phyloP scores from a whole-genome alignment of 129 eudicot genomes.

The Sambucus nigra region DNA sequence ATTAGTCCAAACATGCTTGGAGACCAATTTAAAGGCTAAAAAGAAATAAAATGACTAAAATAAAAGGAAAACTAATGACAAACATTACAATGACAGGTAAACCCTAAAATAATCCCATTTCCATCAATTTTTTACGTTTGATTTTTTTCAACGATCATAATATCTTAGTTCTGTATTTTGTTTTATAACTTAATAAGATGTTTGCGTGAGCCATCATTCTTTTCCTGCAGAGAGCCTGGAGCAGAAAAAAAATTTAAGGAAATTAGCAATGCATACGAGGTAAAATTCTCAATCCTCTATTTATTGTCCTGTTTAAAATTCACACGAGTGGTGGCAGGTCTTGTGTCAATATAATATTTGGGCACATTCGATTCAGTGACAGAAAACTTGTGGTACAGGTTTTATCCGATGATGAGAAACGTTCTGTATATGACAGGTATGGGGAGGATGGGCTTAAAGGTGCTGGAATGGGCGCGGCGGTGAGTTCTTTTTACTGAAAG shows the following conservation, averaged over 20 bases:
- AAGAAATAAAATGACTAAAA: no score
- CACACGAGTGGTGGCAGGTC: background rate
- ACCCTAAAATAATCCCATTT: no score
- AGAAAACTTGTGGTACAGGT: constrained; percentile 38
- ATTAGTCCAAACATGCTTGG: no score
- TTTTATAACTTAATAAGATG: no score
- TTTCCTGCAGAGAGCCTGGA: constrained; percentile 65
- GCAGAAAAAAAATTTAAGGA: constrained; percentile 95
- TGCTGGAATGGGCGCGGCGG: constrained; percentile 76
- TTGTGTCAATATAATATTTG: background rate
- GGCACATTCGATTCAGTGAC: background rate
- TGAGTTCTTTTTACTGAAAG: constrained; percentile 27
- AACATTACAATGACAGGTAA: no score
- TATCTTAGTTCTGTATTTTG: no score
- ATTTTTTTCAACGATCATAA: no score
- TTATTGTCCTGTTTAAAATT: background rate
- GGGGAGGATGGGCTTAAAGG: constrained; percentile 99
- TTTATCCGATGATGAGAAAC: constrained; percentile 92
- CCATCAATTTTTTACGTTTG: no score
- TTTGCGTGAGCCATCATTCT: no score
- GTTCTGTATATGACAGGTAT: constrained; percentile 84
- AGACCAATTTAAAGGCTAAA: no score
- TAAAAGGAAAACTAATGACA: no score
- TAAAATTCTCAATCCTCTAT: constrained; percentile 8
- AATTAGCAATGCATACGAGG: constrained; percentile 96